Evolutionary conservation across 208 protist species (phyloP).

Genomic region (Wallacemonas sp.): DNA sequence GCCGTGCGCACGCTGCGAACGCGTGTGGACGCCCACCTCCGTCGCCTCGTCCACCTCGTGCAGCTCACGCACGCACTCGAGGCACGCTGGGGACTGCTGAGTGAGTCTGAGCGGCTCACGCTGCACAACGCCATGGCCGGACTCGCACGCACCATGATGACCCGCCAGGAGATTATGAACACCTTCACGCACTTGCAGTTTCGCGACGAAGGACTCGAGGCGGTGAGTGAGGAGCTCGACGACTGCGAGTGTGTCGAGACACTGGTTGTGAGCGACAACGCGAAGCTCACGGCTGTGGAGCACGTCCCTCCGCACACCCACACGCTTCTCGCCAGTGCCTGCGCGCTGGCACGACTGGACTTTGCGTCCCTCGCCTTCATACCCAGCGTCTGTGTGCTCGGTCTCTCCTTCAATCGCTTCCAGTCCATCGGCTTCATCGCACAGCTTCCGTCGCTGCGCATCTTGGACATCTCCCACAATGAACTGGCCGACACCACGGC

Average conservation of each 20-base stretch:
- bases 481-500: constrained; percentile 40
- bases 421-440: constrained; percentile 41
- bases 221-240: constrained; percentile 34
- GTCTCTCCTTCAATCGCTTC: constrained; percentile 67
- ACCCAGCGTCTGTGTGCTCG: constrained; percentile 43
- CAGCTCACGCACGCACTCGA: constrained; percentile 23
- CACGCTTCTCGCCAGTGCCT: constrained; percentile 54
- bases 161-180: constrained; percentile 34
- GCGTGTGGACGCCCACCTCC: constrained; percentile 31
- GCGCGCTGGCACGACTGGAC: constrained; percentile 31
- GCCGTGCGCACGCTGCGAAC: constrained; percentile 37
- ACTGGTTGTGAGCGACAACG: constrained; percentile 63
- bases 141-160: constrained; percentile 40
- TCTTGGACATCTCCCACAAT: constrained; percentile 78
- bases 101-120: constrained; percentile 29
- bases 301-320: constrained; percentile 60
- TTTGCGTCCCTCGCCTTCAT: constrained; percentile 15
- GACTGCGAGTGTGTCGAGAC: constrained; percentile 47
- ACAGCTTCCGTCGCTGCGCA: constrained; percentile 49
- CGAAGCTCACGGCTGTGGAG: constrained; percentile 35
- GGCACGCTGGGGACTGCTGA: constrained; percentile 55
- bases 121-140: constrained; percentile 44
- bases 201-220: constrained; percentile 35
- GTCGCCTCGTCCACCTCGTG: constrained; percentile 35
- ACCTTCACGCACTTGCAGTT: constrained; percentile 60